Evolutionary conservation across 176 grass and related monocot species (phyloP).

Genomic region (Canna indica): DNA sequence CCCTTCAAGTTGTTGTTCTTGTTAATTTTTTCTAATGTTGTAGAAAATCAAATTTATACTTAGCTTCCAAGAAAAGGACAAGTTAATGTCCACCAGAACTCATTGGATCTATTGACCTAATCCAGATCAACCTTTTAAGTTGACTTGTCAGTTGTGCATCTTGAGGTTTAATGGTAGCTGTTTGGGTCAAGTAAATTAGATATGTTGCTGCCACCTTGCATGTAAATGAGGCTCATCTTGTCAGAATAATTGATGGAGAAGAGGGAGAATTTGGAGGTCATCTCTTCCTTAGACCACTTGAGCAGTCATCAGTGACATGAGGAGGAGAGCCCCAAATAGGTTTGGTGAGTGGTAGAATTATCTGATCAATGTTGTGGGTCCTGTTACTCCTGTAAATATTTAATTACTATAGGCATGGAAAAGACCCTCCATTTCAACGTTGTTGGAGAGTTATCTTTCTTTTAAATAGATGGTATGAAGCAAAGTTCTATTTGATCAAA

Average conservation of each 20-base stretch:
- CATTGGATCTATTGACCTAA: not conserved
- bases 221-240: not conserved
- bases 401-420: not conserved
- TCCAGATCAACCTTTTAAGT: not conserved
- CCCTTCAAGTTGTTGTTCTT: too few species aligned
- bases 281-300: not conserved
- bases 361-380: too few species aligned
- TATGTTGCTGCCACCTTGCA: not conserved
- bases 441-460: not conserved
- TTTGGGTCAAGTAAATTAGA: not conserved
- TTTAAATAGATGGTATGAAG: not conserved
- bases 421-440: not conserved
- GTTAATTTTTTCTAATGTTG: too few species aligned
- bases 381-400: too few species aligned
- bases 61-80: too few species aligned
- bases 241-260: not conserved
- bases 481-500: not conserved
- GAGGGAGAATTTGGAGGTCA: not conserved
- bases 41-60: too few species aligned
- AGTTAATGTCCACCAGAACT: too few species aligned
- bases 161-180: not conserved
- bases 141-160: not conserved
- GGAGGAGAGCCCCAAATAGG: too few species aligned
- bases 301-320: not conserved
- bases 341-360: too few species aligned